phyloP scores from a whole-genome alignment of 2,329 filamentous ascomycete genomes.

The Aspergillus unguis region DNA sequence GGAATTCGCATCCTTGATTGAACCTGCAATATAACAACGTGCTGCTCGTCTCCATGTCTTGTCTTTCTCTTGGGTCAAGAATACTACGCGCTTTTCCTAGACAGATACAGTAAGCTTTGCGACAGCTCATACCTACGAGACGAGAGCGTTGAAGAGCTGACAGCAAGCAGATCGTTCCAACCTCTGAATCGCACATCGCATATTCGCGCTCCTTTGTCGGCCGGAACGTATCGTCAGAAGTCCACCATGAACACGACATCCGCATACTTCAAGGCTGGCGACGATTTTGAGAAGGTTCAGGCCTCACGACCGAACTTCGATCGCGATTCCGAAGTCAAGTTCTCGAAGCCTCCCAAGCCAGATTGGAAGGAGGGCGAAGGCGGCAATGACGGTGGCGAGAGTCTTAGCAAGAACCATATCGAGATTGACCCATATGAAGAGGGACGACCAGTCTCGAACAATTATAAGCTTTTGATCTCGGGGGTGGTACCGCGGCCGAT shows the following conservation, averaged over 20 bases:
- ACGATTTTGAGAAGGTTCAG: slow-evolving; percentile 40
- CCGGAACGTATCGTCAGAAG: neutral
- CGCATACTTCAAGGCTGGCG: slow-evolving; percentile 23
- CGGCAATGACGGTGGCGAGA: slow-evolving; percentile 45
- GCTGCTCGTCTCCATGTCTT: neutral
- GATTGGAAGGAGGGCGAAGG: slow-evolving; percentile 44
- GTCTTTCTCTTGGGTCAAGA: neutral
- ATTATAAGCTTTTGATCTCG: slow-evolving; percentile 91
- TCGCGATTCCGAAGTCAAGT: slow-evolving; percentile 30
- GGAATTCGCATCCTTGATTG: neutral
- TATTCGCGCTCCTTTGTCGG: neutral
- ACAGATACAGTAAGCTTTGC: slow-evolving; percentile 1
- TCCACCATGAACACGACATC: slow-evolving; percentile 19
- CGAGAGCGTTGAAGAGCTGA: neutral
- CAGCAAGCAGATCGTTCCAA: neutral
- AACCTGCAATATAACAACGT: neutral
- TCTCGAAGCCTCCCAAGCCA: slow-evolving; percentile 41
- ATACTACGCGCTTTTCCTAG: neutral
- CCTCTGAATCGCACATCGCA: neutral
- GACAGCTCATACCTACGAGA: neutral
- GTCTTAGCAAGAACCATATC: slow-evolving; percentile 60
- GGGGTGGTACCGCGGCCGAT: slow-evolving; percentile 80
- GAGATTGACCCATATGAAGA: slow-evolving; percentile 76
- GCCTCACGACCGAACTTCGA: slow-evolving; percentile 43
- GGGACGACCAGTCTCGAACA: slow-evolving; percentile 64